Base-by-base conservation (phyloP, 2,329 filamentous ascomycete genomes). In the Cadophora sp. region DNA sequence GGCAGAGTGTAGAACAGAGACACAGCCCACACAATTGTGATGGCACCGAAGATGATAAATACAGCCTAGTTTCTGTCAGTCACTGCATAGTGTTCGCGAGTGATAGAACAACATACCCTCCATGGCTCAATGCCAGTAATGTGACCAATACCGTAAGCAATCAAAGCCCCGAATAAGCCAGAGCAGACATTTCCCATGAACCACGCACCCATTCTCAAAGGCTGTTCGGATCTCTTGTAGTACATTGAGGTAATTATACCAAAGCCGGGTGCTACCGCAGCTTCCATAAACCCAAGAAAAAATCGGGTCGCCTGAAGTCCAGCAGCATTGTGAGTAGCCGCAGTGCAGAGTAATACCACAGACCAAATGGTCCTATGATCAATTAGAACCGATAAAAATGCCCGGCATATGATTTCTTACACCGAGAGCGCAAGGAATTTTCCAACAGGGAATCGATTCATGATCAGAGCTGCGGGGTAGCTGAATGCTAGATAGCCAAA, bases 161-260 rank as follows among this genome's bases (percentile, higher is more conserved):
- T 70, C 22, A 79, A 56, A 1, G 76, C 76, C 0, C 76, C 77
- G 19, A 80, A 67, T 1, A 79, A 66, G 5, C 74, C 73, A 1
- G 76, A 77, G 4, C 75, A 73, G 5, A 76, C 78, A 46, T 78
- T 78, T 56, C 66, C 70, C 46, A 53, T 46, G 24, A 68, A 72
- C 65, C 68, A 70, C n/a, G 60, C 48, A 37, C 65, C 63, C 34
- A 65, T 59, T 27, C 68, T 51, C 27, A 40, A 64, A 8, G 67
- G 61, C 19, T 71, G 69, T 31, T 71, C 69, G 1, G 82, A 80
- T 7, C 87, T 81, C 31, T 73, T 77, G 65, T 79, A 80, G 43
- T 74, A 78, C 75, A 80, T 79, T 0, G 74, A 73, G 9, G 76
- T 79, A 2, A 80, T 71, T 9, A 80, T 62, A 16, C 76, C 73